A percentile compares a stretch with the other conserved stretches of the same genome.
These are phyloP conservation scores for Agarophyton chilense DNA, from an alignment of 23 red algal species.

Conservation along the genomic window DNA sequence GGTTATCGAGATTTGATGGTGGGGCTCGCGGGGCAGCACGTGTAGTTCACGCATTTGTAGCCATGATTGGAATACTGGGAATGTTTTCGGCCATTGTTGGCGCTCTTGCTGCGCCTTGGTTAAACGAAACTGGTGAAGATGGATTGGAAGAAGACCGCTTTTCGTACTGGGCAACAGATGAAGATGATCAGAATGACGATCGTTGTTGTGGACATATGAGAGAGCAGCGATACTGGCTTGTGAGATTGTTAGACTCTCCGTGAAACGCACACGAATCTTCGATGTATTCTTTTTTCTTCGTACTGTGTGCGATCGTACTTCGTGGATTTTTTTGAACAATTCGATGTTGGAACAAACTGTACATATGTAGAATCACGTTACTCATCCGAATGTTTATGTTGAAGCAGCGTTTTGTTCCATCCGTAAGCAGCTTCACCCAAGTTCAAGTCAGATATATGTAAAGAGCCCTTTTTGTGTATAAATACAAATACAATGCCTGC, in stretches of 20 bases:
- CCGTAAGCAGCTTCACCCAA: too few species aligned
- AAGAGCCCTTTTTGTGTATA: too few species aligned
- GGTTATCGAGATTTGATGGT: slow-evolving; percentile 41
- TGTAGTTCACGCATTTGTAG: slow-evolving; percentile 4
- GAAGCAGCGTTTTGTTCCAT: too few species aligned
- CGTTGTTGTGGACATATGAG: slow-evolving; percentile 10
- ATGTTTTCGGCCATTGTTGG: slow-evolving; percentile 71
- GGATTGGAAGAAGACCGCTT: slow-evolving; percentile 39
- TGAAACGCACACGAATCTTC: neutral
- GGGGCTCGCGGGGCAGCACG: neutral
- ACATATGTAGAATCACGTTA: neutral
- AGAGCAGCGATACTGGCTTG: slow-evolving; percentile 18
- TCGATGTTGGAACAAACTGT: neutral
- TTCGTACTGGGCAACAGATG: slow-evolving; percentile 51
- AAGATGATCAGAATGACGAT: slow-evolving; percentile 30
- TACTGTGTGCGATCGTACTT: neutral
- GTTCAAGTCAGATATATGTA: too few species aligned
- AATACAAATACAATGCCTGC: too few species aligned
- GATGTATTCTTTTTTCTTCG: neutral
- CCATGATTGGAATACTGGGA: slow-evolving; percentile 49
- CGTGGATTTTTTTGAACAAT: neutral
- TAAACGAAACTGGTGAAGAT: slow-evolving; percentile 37
- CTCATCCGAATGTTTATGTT: too few species aligned
- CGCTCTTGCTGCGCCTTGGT: slow-evolving; percentile 37
- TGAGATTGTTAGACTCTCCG: slow-evolving; percentile 24